phyloP scores from a whole-genome alignment of 2,329 filamentous ascomycete species.

The Capronia coronata region DNA sequence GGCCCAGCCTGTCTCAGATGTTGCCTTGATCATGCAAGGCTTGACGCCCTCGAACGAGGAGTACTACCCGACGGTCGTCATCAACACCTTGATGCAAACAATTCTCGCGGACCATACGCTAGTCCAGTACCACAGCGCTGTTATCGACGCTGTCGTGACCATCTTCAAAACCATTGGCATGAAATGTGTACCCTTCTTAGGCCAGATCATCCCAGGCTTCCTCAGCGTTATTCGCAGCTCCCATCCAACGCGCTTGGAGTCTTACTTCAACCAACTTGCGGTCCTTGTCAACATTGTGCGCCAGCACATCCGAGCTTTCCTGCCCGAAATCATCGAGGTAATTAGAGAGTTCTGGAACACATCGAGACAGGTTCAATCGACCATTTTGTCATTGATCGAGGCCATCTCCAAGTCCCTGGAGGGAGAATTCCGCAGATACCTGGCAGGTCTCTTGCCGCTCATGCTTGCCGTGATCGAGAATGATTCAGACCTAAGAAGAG shows the following conservation, averaged over 20 bases:
- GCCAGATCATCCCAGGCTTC: constrained; percentile 90
- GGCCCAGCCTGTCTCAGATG: constrained; percentile 72
- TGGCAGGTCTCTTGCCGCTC: constrained; percentile 78
- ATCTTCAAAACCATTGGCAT: constrained; percentile 95
- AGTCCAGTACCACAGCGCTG: constrained; percentile 81
- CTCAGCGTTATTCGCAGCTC: constrained; percentile 80
- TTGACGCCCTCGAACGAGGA: constrained; percentile 95
- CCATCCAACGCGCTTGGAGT: constrained; percentile 70
- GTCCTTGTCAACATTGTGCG: constrained; percentile 90
- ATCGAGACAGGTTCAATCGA: constrained; percentile 74
- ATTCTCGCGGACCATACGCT: constrained; percentile 88
- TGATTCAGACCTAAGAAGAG: constrained; percentile 67
- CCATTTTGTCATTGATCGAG: constrained; percentile 86
- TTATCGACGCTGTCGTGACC: constrained; percentile 97
- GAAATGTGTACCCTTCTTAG: constrained; percentile 91
- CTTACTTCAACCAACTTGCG: constrained; percentile 95
- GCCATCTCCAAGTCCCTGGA: constrained; percentile 89
- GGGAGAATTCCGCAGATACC: constrained; percentile 94
- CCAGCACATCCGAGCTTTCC: constrained; percentile 88
- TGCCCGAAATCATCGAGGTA: constrained; percentile 78
- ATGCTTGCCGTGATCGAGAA: constrained; percentile 94
- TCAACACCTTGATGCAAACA: constrained; percentile 79
- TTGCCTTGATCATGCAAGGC: constrained; percentile 96
- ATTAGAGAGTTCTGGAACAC: constrained; percentile 86
- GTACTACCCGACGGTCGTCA: constrained; percentile 96